Evolutionary conservation across 805 yeast genomes (phyloP).

Genomic region (Sungouiozyma ichnusensis): DNA sequence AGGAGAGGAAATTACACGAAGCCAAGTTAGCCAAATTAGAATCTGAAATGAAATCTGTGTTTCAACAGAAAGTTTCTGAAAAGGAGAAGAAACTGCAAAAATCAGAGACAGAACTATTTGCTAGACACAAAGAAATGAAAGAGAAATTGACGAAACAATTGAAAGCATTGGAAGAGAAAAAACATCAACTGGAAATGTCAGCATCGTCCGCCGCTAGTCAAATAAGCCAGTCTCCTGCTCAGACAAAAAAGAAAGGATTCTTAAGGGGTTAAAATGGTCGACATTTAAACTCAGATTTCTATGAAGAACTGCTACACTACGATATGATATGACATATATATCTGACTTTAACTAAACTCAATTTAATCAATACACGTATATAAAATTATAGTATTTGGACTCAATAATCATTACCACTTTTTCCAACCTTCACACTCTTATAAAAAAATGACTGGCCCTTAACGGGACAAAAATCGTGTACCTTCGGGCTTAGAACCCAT

Average conservation of each 20-base stretch:
- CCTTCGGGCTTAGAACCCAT: too few species aligned
- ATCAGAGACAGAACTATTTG: constrained; percentile 91
- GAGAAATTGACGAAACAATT: constrained; percentile 85
- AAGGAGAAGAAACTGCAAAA: constrained; percentile 95
- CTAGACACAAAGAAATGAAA: constrained; percentile 95
- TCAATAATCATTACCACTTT: too few species aligned
- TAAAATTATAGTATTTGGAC: too few species aligned
- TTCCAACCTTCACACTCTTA: too few species aligned
- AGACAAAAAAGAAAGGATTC: constrained; percentile 68
- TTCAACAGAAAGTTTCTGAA: constrained; percentile 91
- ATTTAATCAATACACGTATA: too few species aligned
- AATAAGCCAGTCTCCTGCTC: constrained; percentile 33
- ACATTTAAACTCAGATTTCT: background rate
- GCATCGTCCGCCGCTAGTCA: constrained; percentile 31
- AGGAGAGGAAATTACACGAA: constrained; percentile 86
- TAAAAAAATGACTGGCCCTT: too few species aligned
- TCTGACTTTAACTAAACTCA: too few species aligned
- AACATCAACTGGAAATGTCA: constrained; percentile 58
- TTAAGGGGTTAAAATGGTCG: constrained; percentile 29
- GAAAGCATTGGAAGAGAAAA: constrained; percentile 83
- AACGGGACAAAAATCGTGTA: too few species aligned
- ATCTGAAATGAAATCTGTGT: constrained; percentile 90
- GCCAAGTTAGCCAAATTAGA: constrained; percentile 91
- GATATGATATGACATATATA: too few species aligned
- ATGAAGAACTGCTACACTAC: too few species aligned